Percentiles rank a stretch among this genome's conserved stretches.
These are phyloP conservation scores for Clitoria ternatea DNA, from an alignment of 306 rosid genomes.

Conservation along the genomic window DNA sequence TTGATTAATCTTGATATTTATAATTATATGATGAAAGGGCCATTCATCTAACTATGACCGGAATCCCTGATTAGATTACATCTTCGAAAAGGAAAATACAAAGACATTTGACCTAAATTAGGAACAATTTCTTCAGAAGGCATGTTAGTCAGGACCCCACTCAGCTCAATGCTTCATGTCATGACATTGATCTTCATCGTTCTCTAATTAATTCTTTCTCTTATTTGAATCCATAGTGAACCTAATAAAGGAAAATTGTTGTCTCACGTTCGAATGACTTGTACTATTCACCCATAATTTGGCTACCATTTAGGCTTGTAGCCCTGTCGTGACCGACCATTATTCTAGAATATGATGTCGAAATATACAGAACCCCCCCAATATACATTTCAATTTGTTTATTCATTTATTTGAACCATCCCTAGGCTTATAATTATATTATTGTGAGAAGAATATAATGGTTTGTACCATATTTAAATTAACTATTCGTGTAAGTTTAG, in stretches of 20 bases:
- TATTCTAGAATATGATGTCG: neutral
- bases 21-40: constrained; percentile 36
- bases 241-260: constrained; percentile 20
- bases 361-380: too few species aligned
- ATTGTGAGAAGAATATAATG: too few species aligned
- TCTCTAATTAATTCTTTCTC: constrained; percentile 17
- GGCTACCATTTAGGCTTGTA: constrained; percentile 31
- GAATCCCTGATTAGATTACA: constrained; percentile 37
- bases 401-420: too few species aligned
- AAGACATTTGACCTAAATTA: constrained; percentile 34
- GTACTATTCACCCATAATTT: constrained; percentile 33
- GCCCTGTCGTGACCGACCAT: constrained; percentile 19
- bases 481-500: too few species aligned
- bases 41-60: constrained; percentile 41
- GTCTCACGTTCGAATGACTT: constrained; percentile 32
- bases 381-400: too few species aligned
- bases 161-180: constrained; percentile 29
- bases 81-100: constrained; percentile 42
- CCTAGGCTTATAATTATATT: too few species aligned
- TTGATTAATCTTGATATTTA: neutral
- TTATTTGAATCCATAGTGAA: neutral
- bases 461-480: too few species aligned
- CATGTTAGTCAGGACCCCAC: constrained; percentile 58
- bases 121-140: constrained; percentile 34
- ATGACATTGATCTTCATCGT: constrained; percentile 27